Percentiles rank a stretch among this genome's conserved stretches.
Conservation (phyloP, 1,284 basidiomycete genomes). For the Microstroma glucosiphilum region DNA sequence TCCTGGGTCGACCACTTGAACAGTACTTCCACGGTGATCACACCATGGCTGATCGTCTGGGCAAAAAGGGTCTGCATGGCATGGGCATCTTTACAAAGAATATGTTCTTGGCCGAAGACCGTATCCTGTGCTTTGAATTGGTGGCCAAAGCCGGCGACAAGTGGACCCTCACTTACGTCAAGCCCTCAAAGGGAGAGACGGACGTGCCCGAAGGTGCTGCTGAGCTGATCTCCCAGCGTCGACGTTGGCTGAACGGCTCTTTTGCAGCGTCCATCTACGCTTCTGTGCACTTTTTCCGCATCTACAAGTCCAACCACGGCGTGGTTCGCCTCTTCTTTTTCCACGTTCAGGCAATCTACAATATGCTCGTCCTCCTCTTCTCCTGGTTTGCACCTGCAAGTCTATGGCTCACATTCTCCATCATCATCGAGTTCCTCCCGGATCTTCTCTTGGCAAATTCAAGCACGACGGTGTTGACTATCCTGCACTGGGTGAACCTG, state of each 20-base stretch:
- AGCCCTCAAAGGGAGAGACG: slow-evolving; percentile 89
- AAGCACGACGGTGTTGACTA: slow-evolving; percentile 63
- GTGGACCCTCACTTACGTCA: slow-evolving; percentile 90
- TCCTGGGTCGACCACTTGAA: slow-evolving; percentile 82
- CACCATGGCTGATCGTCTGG: slow-evolving; percentile 70
- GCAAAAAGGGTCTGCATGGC: slow-evolving; percentile 86
- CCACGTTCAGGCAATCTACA: slow-evolving; percentile 88
- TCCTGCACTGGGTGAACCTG: slow-evolving; percentile 67
- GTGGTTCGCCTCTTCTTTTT: slow-evolving; percentile 85
- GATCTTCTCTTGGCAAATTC: slow-evolving; percentile 64
- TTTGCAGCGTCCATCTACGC: slow-evolving; percentile 92
- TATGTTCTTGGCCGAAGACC: slow-evolving; percentile 60
- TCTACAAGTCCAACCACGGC: slow-evolving; percentile 78
- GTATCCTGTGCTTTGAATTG: slow-evolving; percentile 90
- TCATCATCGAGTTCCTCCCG: slow-evolving; percentile 85
- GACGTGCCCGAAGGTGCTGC: slow-evolving; percentile 84
- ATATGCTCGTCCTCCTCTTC: slow-evolving; percentile 80
- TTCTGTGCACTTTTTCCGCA: slow-evolving; percentile 81
- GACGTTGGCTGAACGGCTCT: slow-evolving; percentile 93
- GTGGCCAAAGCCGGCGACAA: slow-evolving; percentile 76
- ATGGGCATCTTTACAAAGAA: slow-evolving; percentile 90
- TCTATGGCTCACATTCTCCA: slow-evolving; percentile 89
- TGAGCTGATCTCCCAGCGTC: slow-evolving; percentile 74
- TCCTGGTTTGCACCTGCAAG: slow-evolving; percentile 89
- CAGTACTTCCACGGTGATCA: slow-evolving; percentile 99